Conservation (phyloP, 2,329 filamentous ascomycete species). For the Xylaria sp. region DNA sequence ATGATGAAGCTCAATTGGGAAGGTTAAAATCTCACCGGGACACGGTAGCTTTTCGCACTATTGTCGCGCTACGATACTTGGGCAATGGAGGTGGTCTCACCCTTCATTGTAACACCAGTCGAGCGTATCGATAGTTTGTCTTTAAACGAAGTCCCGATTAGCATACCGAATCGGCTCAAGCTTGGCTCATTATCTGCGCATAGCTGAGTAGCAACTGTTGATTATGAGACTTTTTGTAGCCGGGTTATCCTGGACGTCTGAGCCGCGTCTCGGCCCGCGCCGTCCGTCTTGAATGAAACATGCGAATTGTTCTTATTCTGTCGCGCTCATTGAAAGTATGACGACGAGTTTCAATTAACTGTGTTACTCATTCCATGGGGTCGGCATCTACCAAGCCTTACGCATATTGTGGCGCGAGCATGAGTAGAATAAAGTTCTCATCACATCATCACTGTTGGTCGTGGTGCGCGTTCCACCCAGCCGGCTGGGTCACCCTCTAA, state of each 20-base stretch:
- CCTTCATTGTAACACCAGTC: neutral
- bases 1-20: conserved; percentile 12
- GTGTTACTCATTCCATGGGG: neutral
- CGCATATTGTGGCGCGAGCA: conserved; percentile 10
- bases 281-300: conserved; percentile 15
- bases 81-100: conserved; percentile 1
- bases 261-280: conserved; percentile 33
- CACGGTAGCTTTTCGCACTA: neutral
- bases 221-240: conserved; percentile 10
- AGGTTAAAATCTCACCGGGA: conserved; percentile 13
- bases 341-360: neutral
- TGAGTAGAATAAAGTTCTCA: conserved; percentile 6
- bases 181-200: neutral
- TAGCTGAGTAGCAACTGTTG: neutral
- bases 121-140: conserved; percentile 21
- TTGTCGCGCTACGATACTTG: conserved; percentile 1
- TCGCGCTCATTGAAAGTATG: neutral
- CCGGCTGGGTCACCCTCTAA: conserved; percentile 21
- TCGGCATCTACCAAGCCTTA: conserved; percentile 9
- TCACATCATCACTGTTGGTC: neutral
- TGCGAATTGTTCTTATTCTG: conserved; percentile 4
- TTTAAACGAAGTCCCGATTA: conserved; percentile 10
- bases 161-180: neutral
- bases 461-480: conserved; percentile 18
- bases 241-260: conserved; percentile 2